Conservation (phyloP, 2,329 filamentous ascomycete genomes). For the Triangularia verruculosa region DNA sequence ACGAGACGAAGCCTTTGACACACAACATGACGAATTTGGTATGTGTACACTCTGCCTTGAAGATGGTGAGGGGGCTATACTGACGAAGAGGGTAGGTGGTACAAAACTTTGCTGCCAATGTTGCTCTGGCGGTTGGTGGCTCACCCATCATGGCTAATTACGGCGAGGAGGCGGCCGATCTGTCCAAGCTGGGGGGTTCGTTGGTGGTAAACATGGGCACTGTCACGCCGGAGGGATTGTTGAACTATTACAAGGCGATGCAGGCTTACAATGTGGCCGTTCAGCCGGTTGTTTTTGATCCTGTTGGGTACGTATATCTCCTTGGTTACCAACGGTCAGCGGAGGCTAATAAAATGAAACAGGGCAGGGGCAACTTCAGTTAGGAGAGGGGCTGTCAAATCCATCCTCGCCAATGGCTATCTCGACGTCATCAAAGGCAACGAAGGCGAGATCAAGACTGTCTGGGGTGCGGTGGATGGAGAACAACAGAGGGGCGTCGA, state of each 20-base stretch:
- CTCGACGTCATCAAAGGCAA: slow-evolving; percentile 93
- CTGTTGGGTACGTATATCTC: slow-evolving; percentile 66
- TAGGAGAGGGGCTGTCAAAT: slow-evolving; percentile 66
- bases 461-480: slow-evolving; percentile 44
- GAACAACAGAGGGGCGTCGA: slow-evolving; percentile 81
- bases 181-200: slow-evolving; percentile 72
- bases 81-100: slow-evolving; percentile 56
- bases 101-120: slow-evolving; percentile 90
- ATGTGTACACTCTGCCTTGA: neutral
- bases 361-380: slow-evolving; percentile 75
- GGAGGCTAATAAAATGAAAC: slow-evolving; percentile 8
- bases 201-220: slow-evolving; percentile 96
- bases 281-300: slow-evolving; percentile 79
- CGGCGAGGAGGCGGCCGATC: slow-evolving; percentile 74
- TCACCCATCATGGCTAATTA: slow-evolving; percentile 95
- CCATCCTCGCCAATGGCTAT: slow-evolving; percentile 69
- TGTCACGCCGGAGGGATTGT: slow-evolving; percentile 69
- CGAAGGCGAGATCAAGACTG: slow-evolving; percentile 78
- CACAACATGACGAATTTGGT: slow-evolving; percentile 97
- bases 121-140: slow-evolving; percentile 78
- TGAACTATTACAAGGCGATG: slow-evolving; percentile 71
- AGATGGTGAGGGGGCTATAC: neutral
- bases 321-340: neutral
- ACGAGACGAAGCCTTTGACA: slow-evolving; percentile 65
- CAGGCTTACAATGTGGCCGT: slow-evolving; percentile 75